Conservation (phyloP, 192 early-diverging fungal species). For the Linnemannia schmuckeri region DNA sequence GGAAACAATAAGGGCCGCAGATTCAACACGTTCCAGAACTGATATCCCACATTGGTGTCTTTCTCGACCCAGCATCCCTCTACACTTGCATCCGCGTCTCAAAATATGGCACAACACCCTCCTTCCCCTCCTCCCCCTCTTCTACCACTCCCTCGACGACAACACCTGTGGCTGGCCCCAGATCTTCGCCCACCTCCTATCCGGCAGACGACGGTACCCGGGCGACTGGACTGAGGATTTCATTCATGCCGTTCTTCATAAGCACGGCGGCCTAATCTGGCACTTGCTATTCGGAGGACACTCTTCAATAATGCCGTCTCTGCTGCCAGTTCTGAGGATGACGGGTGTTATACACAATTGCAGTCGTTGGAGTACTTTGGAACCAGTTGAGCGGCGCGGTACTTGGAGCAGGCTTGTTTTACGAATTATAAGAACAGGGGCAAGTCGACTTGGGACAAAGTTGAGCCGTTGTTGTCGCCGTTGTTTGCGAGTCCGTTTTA, state of each 20-base stretch:
- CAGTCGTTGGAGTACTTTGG: not conserved
- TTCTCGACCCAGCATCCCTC: not conserved
- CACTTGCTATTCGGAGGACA: not conserved
- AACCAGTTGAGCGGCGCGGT: not conserved
- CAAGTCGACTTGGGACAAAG: not conserved
- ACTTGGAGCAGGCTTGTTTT: not conserved
- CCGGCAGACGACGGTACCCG: not conserved
- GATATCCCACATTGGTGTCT: not conserved
- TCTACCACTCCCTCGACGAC: not conserved
- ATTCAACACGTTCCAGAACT: not conserved
- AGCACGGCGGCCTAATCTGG: not conserved
- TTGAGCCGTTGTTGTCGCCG: not conserved
- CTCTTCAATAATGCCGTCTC: not conserved
- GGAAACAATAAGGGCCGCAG: not conserved
- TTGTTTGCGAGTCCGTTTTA: not conserved
- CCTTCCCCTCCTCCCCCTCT: not conserved
- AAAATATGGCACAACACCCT: not conserved
- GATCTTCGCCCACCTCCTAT: not conserved
- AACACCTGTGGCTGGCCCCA: not conserved
- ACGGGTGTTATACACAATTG: not conserved
- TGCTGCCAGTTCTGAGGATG: not conserved
- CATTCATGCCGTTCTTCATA: not conserved
- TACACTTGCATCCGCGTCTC: not conserved
- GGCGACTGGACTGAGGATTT: constrained; percentile 1
- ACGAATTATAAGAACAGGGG: not conserved